phyloP scores from a whole-genome alignment of 495 filamentous ascomycete genomes.

The Trichoderma parareesei region DNA sequence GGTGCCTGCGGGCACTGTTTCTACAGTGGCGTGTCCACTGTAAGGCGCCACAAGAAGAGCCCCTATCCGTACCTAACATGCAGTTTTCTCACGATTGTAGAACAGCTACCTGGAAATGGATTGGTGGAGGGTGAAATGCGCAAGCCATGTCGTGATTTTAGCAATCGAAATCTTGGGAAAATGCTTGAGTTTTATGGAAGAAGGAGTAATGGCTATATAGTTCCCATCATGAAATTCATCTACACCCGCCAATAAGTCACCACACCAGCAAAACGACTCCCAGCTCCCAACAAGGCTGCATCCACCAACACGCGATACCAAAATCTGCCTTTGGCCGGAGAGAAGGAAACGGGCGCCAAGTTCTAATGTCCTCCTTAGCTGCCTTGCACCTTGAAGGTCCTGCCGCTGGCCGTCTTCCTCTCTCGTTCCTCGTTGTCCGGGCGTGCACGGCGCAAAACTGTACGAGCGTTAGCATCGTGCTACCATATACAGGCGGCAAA shows the following conservation, averaged over 20 bases:
- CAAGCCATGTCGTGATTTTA: background rate
- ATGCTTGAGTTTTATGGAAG: background rate
- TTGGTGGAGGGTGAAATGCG: background rate
- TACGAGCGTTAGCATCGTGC: slow-evolving; percentile 13
- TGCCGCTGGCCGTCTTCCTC: slow-evolving; percentile 93
- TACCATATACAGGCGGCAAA: background rate
- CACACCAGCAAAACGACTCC: background rate
- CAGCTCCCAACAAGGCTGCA: background rate
- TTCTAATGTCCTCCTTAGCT: slow-evolving; percentile 13
- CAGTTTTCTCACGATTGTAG: background rate
- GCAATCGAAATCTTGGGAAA: background rate
- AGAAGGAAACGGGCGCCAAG: background rate
- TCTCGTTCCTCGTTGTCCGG: slow-evolving; percentile 96
- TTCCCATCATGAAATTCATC: slow-evolving; percentile 1
- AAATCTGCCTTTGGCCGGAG: background rate
- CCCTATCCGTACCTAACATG: background rate
- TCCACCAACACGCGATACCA: background rate
- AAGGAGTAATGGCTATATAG: background rate
- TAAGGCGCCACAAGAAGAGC: background rate
- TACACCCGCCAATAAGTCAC: background rate
- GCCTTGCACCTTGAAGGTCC: slow-evolving; percentile 70
- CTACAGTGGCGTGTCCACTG: background rate
- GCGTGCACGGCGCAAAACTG: slow-evolving; percentile 82
- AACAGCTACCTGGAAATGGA: too few species aligned
- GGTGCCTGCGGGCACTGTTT: background rate